A percentile compares a stretch with the other conserved stretches of the same genome.
phyloP scores from a whole-genome alignment of 1,284 basidiomycete species.

The Naganishia sp. region DNA sequence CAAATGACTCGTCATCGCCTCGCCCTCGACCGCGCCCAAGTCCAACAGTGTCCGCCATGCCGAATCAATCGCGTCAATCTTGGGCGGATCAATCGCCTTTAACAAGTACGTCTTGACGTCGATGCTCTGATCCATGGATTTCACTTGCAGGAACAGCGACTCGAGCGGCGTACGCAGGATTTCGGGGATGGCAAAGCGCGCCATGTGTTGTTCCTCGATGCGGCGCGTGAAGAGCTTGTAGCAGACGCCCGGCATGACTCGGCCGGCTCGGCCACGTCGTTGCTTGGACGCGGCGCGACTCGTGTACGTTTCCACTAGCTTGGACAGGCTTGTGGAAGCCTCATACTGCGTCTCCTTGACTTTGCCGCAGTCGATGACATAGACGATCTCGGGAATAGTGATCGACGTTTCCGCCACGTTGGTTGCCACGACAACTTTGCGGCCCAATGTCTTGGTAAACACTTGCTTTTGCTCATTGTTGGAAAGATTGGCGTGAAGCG shows the following conservation, averaged over 20 bases:
- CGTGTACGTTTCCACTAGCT: conserved; percentile 69
- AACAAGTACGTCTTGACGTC: conserved; percentile 68
- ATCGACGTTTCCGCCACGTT: conserved; percentile 88
- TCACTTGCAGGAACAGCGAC: conserved; percentile 77
- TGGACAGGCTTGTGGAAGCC: conserved; percentile 70
- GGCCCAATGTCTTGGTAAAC: conserved; percentile 69
- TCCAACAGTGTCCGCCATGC: conserved; percentile 75
- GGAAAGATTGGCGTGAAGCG: conserved; percentile 87
- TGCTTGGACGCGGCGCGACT: conserved; percentile 78
- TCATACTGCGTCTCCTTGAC: conserved; percentile 89
- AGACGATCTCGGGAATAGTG: conserved; percentile 86
- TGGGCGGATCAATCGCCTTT: conserved; percentile 81
- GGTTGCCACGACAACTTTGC: conserved; percentile 87
- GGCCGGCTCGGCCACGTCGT: conserved; percentile 83
- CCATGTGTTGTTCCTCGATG: conserved; percentile 71
- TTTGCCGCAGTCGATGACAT: conserved; percentile 81
- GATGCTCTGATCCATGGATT: conserved; percentile 73
- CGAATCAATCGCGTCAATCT: conserved; percentile 71
- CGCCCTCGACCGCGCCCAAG: conserved; percentile 72
- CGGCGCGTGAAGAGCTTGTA: conserved; percentile 79
- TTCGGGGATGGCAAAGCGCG: conserved; percentile 76
- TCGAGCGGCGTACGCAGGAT: conserved; percentile 88
- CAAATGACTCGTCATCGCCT: conserved; percentile 60
- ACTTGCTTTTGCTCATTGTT: conserved; percentile 79
- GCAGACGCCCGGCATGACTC: conserved; percentile 74